Base-by-base conservation (phyloP, 352 stramenopile genomes). In the Stephanocyclus meneghinianus region DNA sequence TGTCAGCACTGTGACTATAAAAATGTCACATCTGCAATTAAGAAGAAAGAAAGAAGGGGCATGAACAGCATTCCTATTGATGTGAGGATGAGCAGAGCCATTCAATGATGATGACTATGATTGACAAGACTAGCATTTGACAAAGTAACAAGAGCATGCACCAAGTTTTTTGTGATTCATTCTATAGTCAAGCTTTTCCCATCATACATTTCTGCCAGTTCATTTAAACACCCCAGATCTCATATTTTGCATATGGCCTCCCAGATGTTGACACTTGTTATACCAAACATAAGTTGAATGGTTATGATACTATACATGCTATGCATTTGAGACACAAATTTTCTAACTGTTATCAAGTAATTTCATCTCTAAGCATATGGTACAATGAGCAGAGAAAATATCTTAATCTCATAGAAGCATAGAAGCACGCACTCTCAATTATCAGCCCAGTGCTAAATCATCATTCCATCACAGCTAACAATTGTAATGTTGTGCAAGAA, bases 1-100 rank as follows among this genome's bases (percentile, higher is more conserved):
- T 8, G 91, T 91, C 44, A 94, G 64, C 16, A 92, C 83, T 68
- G 88, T 40, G 3, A 94, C 89, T 55, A 92, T 90, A 29, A 94
- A 65, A 88, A 83, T 35, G 89, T 94, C 8, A 90, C 84, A 8
- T 78, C 86, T 35, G 82, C 90, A 21, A 94, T 83, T 1, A 94
- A 60, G 35, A 92, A 89, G 65, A 93, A 94, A 29, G 88, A 61
- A 13, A 91, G 71, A 2, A 85, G 40, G 37, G 84, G 79, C 60
- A 86, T 62, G 18, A 75, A 65, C 18, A 88, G 55, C 4, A 81
- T 63, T 44, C 72, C 77, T 80, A 40, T 30, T 32, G 21, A 50
- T 15, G 6, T 4, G 44, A 42, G n/a, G 11, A 30, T 45, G 11
- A 45, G 21, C 2, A n/a, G n/a, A 45, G 4, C 32, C 44, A 2